Conservation (phyloP, 306 rosid species). For the Castanea crenata region DNA sequence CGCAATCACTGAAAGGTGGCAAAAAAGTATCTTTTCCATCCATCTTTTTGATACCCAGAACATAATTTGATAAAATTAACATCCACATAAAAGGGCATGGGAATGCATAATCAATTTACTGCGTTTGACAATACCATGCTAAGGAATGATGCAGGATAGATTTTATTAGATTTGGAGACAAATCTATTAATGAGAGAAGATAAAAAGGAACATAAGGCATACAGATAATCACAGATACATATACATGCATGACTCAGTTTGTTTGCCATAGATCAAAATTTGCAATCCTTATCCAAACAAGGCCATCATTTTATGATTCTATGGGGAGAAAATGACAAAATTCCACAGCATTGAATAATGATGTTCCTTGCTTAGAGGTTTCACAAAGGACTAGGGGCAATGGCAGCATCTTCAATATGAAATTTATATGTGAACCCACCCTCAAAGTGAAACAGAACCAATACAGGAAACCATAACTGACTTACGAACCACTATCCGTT, state of each 20-base stretch:
- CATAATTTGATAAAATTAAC: no score
- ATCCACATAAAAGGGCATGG: no score
- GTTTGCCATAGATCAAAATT: not conserved
- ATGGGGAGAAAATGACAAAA: not conserved
- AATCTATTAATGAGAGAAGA: no score
- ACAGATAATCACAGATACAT: not conserved
- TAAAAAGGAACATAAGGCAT: not conserved
- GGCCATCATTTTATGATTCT: not conserved
- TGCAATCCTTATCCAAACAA: not conserved
- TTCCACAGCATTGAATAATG: not conserved
- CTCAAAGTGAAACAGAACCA: conserved; percentile 25
- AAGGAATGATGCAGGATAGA: no score
- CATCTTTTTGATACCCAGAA: no score
- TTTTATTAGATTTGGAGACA: no score
- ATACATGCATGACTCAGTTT: not conserved
- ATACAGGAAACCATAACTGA: conserved; percentile 21
- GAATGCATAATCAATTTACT: no score
- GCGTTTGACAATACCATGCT: no score
- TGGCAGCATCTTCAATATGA: conserved; percentile 9
- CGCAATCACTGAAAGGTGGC: no score
- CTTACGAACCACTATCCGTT: conserved; percentile 12
- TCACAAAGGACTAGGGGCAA: not conserved
- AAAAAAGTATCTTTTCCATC: no score
- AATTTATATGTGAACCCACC: conserved; percentile 17
- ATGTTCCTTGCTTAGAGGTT: not conserved